Conservation (phyloP, 768 basidiomycete species). For the Tremella yokohamensis region DNA sequence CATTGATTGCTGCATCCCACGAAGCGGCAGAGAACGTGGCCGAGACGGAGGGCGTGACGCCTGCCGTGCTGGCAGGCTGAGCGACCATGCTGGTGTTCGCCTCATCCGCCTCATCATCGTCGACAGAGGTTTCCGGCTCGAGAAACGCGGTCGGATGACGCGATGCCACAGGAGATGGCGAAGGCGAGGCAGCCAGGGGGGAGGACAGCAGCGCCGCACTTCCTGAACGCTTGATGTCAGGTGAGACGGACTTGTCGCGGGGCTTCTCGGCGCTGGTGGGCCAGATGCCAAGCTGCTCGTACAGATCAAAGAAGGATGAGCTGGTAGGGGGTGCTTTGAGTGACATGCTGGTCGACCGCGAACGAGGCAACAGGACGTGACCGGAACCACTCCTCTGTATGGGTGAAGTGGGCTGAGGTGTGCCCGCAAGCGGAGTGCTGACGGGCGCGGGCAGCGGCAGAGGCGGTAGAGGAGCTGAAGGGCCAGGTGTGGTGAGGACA, state of each 20-base stretch:
- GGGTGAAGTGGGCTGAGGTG: constrained; percentile 3
- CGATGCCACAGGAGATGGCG: not conserved
- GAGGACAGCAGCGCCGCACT: not conserved
- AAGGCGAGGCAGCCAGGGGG: not conserved
- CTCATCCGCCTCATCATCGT: not conserved
- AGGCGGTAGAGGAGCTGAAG: constrained; percentile 10
- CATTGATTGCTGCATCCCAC: constrained; percentile 37
- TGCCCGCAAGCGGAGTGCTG: constrained; percentile 14
- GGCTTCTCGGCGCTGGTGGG: constrained; percentile 30
- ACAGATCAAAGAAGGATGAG: constrained; percentile 47
- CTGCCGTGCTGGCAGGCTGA: not conserved
- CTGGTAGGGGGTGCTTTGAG: constrained; percentile 43
- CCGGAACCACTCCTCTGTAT: constrained; percentile 15
- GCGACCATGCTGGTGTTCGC: constrained; percentile 1
- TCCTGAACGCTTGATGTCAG: not conserved
- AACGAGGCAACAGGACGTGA: constrained; percentile 36
- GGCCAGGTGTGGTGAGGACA: constrained; percentile 9
- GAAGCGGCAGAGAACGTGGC: constrained; percentile 25
- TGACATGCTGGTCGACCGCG: constrained; percentile 42
- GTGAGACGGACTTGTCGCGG: not conserved
- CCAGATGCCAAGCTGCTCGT: constrained; percentile 48
- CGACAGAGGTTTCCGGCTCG: not conserved
- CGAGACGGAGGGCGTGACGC: constrained; percentile 20
- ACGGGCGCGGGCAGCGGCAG: constrained; percentile 18
- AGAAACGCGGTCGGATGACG: too few species aligned